Percentiles rank a stretch among this genome's conserved stretches.
Evolutionary conservation across 2,329 filamentous ascomycete species (phyloP).

Genomic region (Diaporthe citriasiana): DNA sequence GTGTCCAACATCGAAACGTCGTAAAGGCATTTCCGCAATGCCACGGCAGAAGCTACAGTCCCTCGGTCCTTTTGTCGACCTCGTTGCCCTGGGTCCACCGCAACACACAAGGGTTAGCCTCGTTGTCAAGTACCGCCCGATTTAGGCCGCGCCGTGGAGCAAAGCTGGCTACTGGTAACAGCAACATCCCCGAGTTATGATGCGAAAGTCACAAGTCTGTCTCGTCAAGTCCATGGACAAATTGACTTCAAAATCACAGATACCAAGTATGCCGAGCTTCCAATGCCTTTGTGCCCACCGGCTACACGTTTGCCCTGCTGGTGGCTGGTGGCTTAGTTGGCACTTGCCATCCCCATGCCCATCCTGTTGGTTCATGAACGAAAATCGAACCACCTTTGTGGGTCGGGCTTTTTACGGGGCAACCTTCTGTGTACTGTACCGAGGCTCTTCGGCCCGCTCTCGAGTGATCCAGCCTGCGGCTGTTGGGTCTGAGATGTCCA

Average conservation of each 20-base stretch:
- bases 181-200: neutral
- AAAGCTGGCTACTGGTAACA: neutral
- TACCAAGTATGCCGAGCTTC: neutral
- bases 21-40: constrained; percentile 29
- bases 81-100: constrained; percentile 3
- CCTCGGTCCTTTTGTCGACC: constrained; percentile 35
- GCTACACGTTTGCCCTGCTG: constrained; percentile 11
- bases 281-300: neutral
- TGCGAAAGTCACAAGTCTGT: neutral
- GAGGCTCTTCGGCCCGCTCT: constrained; percentile 42
- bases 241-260: neutral
- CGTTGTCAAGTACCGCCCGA: constrained; percentile 25
- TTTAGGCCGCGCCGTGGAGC: neutral
- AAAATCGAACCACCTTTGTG: constrained; percentile 26
- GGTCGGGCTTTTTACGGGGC: constrained; percentile 27
- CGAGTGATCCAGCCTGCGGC: constrained; percentile 22
- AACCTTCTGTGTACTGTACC: constrained; percentile 25
- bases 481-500: constrained; percentile 22
- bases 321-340: constrained; percentile 25
- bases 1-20: constrained; percentile 9
- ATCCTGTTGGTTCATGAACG: constrained; percentile 26
- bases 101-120: neutral
- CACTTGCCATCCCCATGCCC: neutral
- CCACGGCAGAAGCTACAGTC: neutral
- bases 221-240: neutral